These are phyloP conservation scores for Saprolegnia parasitica DNA, from an alignment of 352 stramenopile species.

Conservation along the genomic window DNA sequence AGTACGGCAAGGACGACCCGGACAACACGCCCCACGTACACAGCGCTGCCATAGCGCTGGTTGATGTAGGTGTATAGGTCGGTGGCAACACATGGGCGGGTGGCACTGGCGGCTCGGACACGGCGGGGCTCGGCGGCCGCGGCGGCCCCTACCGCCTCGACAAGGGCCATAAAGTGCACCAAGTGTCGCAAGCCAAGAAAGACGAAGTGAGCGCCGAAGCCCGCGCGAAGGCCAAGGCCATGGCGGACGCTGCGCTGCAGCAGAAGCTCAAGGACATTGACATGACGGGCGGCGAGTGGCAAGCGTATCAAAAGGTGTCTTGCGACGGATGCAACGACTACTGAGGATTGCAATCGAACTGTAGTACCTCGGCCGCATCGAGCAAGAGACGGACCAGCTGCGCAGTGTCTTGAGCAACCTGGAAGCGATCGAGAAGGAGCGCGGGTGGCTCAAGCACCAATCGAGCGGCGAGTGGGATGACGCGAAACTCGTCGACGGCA, in stretches of 20 bases:
- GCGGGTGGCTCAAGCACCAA: slow-evolving; percentile 91
- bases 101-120: slow-evolving; percentile 90
- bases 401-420: slow-evolving; percentile 77
- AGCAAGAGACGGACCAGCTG: slow-evolving; percentile 72
- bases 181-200: slow-evolving; percentile 92
- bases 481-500: slow-evolving; percentile 89
- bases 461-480: slow-evolving; percentile 94
- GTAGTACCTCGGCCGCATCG: slow-evolving; percentile 58
- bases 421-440: slow-evolving; percentile 79
- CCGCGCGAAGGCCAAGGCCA: slow-evolving; percentile 49
- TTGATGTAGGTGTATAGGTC: slow-evolving; percentile 33
- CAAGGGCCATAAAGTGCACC: slow-evolving; percentile 90
- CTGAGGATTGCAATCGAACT: neutral
- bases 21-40: slow-evolving; percentile 87
- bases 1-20: slow-evolving; percentile 92
- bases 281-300: slow-evolving; percentile 78
- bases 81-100: slow-evolving; percentile 94
- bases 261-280: slow-evolving; percentile 70
- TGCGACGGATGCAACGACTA: neutral
- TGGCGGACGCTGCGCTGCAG: slow-evolving; percentile 71
- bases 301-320: slow-evolving; percentile 61
- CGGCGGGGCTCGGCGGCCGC: slow-evolving; percentile 87
- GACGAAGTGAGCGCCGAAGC: slow-evolving; percentile 88
- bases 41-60: neutral
- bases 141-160: slow-evolving; percentile 94